Evolutionary conservation across 2,329 filamentous ascomycete species (phyloP).

Genomic region (Aspergillus thermomutatus): DNA sequence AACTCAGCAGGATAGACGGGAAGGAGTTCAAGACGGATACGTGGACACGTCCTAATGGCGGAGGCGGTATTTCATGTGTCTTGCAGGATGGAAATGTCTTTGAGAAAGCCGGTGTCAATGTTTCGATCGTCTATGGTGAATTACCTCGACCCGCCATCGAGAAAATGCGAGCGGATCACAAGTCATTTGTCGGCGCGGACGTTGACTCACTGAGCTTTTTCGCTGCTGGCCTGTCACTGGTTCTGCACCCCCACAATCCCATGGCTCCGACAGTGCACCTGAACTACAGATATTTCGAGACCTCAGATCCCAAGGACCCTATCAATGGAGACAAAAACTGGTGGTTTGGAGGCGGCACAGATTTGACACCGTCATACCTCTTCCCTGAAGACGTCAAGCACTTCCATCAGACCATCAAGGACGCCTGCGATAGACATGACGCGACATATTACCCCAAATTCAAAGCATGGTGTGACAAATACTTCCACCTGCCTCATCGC

Average conservation of each 20-base stretch:
- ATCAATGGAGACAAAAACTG: conserved; percentile 66
- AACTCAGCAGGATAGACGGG: conserved; percentile 80
- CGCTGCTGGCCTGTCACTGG: conserved; percentile 86
- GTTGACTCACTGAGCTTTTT: conserved; percentile 91
- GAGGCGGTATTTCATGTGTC: conserved; percentile 90
- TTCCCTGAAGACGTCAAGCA: conserved; percentile 97
- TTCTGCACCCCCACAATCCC: conserved; percentile 89
- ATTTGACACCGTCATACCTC: conserved; percentile 88
- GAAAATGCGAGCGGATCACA: conserved; percentile 94
- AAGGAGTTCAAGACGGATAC: conserved; percentile 77
- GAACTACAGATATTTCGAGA: conserved; percentile 99
- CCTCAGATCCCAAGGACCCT: conserved; percentile 75
- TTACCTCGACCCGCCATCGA: conserved; percentile 82
- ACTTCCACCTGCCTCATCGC: conserved; percentile 92
- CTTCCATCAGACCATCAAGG: conserved; percentile 92
- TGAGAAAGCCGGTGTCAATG: conserved; percentile 95
- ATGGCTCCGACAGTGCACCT: conserved; percentile 97
- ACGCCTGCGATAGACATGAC: conserved; percentile 89
- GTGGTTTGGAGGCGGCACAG: conserved; percentile 97
- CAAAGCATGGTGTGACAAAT: conserved; percentile 98
- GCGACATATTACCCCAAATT: conserved; percentile 88
- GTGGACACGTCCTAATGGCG: conserved; percentile 84
- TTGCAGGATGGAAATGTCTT: conserved; percentile 96
- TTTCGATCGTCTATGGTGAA: conserved; percentile 89
- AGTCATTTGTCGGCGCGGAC: conserved; percentile 72